A percentile compares a stretch with the other conserved stretches of the same genome.
These are phyloP conservation scores for Mortierella sp. DNA, from an alignment of 371 early-diverging fungal species.

Conservation along the genomic window DNA sequence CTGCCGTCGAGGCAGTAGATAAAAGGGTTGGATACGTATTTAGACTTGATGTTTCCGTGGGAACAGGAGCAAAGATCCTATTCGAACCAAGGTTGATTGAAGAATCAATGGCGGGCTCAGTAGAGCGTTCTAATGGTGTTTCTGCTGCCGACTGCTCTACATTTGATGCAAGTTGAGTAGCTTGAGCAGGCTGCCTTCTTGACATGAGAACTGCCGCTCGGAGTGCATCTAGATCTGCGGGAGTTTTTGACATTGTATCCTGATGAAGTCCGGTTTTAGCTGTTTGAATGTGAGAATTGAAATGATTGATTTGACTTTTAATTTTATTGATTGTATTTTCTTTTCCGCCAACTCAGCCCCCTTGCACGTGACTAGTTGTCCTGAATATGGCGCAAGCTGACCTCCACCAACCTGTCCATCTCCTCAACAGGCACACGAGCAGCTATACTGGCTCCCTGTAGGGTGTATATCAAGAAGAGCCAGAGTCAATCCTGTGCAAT, in stretches of 20 bases:
- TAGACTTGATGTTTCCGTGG: background rate
- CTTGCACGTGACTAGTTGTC: background rate
- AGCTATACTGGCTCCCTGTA: constrained; percentile 8
- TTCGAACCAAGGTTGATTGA: background rate
- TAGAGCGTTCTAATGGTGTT: background rate
- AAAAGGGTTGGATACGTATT: background rate
- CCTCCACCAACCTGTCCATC: background rate
- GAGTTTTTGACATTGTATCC: constrained; percentile 8
- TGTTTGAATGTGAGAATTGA: background rate
- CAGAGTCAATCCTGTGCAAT: background rate
- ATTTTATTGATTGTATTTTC: background rate
- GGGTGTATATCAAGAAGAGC: background rate
- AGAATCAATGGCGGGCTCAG: background rate
- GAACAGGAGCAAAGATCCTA: background rate
- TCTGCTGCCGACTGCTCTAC: background rate
- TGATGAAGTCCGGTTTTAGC: background rate
- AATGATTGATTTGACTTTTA: background rate
- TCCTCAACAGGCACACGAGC: constrained; percentile 7
- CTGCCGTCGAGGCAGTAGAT: background rate
- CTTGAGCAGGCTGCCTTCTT: constrained; percentile 16
- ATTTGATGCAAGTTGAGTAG: background rate
- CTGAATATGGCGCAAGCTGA: background rate
- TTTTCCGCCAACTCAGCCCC: background rate
- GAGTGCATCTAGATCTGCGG: constrained; percentile 32
- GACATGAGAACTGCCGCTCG: constrained; percentile 38